A percentile compares a stretch with the other conserved stretches of the same genome.
phyloP scores from a whole-genome alignment of 164 flowering plant genomes.

The Echeveria elegans region DNA sequence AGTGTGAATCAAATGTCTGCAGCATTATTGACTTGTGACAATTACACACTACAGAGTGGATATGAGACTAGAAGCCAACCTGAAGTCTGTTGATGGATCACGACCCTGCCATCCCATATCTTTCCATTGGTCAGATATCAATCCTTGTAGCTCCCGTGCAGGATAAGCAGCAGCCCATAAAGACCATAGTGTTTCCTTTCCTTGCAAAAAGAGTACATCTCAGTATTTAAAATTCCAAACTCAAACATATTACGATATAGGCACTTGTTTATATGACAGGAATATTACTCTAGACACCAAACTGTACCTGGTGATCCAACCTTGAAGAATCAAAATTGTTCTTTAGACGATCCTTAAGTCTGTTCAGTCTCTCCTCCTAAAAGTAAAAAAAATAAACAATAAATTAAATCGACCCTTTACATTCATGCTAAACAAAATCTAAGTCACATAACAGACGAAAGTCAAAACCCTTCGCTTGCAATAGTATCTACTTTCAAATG shows the following conservation, averaged over 20 bases:
- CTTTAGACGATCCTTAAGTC: slow-evolving; percentile 60
- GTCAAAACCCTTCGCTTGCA: neutral
- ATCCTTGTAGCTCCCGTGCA: slow-evolving; percentile 51
- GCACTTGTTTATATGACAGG: neutral
- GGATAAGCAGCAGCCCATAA: slow-evolving; percentile 84
- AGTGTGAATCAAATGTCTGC: neutral
- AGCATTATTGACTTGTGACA: too few relatives aligned
- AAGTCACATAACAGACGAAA: neutral
- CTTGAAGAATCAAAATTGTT: slow-evolving; percentile 61
- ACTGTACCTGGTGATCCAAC: slow-evolving; percentile 69
- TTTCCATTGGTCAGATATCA: slow-evolving; percentile 88
- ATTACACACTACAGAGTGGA: neutral
- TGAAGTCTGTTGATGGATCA: slow-evolving; percentile 94
- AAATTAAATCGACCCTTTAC: neutral
- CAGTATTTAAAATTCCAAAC: slow-evolving; percentile 1
- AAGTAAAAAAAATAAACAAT: slow-evolving; percentile 1
- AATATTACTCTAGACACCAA: slow-evolving; percentile 1
- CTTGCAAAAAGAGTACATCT: slow-evolving; percentile 6
- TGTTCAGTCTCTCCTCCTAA: slow-evolving; percentile 64
- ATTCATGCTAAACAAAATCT: neutral
- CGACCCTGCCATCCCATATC: slow-evolving; percentile 98
- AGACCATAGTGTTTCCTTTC: slow-evolving; percentile 71
- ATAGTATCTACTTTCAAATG: neutral
- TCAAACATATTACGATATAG: neutral
- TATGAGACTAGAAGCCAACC: slow-evolving; percentile 29